phyloP scores from a whole-genome alignment of 2,329 filamentous ascomycete genomes.

The Aspergillus flavus region DNA sequence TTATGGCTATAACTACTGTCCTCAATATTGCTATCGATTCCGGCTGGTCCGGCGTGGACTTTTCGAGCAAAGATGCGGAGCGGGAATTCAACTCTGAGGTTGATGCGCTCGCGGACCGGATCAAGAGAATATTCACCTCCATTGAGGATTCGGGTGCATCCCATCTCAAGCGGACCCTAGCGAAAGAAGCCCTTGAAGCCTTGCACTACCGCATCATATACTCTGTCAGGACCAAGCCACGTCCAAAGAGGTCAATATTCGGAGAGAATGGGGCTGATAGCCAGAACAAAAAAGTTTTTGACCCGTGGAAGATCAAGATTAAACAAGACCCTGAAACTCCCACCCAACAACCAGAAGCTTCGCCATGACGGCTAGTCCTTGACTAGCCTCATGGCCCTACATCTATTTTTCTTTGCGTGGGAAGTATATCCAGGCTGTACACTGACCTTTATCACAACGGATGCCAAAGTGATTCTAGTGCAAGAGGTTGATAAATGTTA shows the following conservation, averaged over 20 bases:
- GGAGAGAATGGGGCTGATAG: conserved; percentile 22
- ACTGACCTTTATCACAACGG: neutral
- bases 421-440: neutral
- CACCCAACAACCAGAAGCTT: conserved; percentile 8
- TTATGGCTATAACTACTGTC: conserved; percentile 67
- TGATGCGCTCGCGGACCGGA: conserved; percentile 63
- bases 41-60: conserved; percentile 46
- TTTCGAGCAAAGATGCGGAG: conserved; percentile 40
- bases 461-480: neutral
- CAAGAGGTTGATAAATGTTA: neutral
- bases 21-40: conserved; percentile 76
- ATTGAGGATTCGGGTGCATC: conserved; percentile 77
- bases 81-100: conserved; percentile 69
- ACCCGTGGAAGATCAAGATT: neutral
- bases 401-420: neutral
- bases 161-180: conserved; percentile 71
- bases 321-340: conserved; percentile 1
- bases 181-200: conserved; percentile 74
- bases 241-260: conserved; percentile 52
- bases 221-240: conserved; percentile 67
- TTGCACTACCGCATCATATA: conserved; percentile 73
- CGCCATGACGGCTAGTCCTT: neutral
- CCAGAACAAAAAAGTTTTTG: conserved; percentile 3
- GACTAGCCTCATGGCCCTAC: neutral
- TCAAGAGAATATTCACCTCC: conserved; percentile 60